A percentile compares a stretch with the other conserved stretches of the same genome.
Evolutionary conservation across 23 red algal species (phyloP).

Genomic region (Gracilaria caudata): DNA sequence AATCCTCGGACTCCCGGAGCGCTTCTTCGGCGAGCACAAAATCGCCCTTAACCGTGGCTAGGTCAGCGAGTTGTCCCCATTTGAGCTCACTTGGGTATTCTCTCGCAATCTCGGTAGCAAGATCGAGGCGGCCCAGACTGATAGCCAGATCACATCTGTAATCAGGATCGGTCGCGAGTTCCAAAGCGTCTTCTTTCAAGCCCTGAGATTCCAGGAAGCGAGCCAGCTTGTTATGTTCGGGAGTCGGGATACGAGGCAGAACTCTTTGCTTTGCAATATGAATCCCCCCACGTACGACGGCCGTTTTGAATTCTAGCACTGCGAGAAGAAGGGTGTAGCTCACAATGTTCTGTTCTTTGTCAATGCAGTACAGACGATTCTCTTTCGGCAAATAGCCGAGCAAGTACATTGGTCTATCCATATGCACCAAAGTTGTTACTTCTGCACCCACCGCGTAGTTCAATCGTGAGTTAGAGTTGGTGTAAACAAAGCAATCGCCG

Average conservation of each 20-base stretch:
- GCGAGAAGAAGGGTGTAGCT: slow-evolving; percentile 86
- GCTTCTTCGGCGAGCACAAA: slow-evolving; percentile 88
- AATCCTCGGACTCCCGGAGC: slow-evolving; percentile 82
- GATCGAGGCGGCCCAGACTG: slow-evolving; percentile 74
- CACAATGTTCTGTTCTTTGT: slow-evolving; percentile 81
- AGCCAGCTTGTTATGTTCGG: slow-evolving; percentile 94
- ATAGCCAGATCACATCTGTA: slow-evolving; percentile 97
- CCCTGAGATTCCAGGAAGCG: slow-evolving; percentile 89
- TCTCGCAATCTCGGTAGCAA: slow-evolving; percentile 83
- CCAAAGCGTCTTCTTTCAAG: slow-evolving; percentile 78
- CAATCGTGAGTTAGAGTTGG: slow-evolving; percentile 65
- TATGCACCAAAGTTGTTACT: slow-evolving; percentile 80
- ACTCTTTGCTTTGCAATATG: slow-evolving; percentile 70
- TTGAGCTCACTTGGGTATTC: slow-evolving; percentile 81
- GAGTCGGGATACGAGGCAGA: slow-evolving; percentile 72
- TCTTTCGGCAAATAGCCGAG: slow-evolving; percentile 92
- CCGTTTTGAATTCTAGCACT: slow-evolving; percentile 92
- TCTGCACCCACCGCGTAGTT: slow-evolving; percentile 89
- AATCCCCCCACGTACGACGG: slow-evolving; percentile 73
- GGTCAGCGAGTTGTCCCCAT: slow-evolving; percentile 88
- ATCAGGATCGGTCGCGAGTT: slow-evolving; percentile 94
- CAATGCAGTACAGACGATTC: slow-evolving; percentile 89
- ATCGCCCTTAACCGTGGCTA: slow-evolving; percentile 81
- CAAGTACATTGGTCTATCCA: slow-evolving; percentile 91
- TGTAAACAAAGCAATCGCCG: slow-evolving; percentile 98